Conservation (phyloP, 495 filamentous ascomycete species). For the Xylaria flabelliformis region DNA sequence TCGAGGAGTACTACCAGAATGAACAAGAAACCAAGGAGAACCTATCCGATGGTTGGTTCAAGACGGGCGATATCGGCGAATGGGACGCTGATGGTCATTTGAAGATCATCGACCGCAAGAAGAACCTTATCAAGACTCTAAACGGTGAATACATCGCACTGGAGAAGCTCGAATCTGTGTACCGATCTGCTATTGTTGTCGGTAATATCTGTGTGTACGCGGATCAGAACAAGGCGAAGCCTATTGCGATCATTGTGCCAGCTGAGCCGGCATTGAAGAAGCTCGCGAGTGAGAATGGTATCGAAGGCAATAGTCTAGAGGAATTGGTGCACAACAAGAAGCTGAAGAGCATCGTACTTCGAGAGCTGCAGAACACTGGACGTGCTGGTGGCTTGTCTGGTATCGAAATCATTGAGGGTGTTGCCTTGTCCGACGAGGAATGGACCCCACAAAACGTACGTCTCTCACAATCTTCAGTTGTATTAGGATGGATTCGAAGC, state of each 20-base stretch:
- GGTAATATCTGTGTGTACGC: conserved; percentile 97
- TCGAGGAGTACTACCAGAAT: conserved; percentile 78
- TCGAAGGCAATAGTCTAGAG: conserved; percentile 74
- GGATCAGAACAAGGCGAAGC: conserved; percentile 78
- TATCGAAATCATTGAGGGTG: conserved; percentile 92
- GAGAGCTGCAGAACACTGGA: conserved; percentile 79
- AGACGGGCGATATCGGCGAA: conserved; percentile 93
- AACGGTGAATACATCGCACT: conserved; percentile 98
- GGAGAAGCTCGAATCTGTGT: conserved; percentile 97
- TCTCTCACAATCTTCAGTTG: too few species aligned
- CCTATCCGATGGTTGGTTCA: conserved; percentile 90
- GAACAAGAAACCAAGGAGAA: conserved; percentile 81
- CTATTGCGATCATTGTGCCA: conserved; percentile 93
- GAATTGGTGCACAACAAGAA: conserved; percentile 84
- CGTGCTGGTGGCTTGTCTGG: conserved; percentile 76
- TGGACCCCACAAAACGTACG: conserved; percentile 97
- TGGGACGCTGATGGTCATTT: conserved; percentile 83
- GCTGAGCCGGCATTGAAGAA: conserved; percentile 85
- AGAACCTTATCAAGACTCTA: conserved; percentile 95
- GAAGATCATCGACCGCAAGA: conserved; percentile 94
- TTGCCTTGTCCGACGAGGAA: conserved; percentile 92
- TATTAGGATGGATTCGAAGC: conserved; percentile 21
- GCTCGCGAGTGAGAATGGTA: conserved; percentile 73
- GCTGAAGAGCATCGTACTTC: conserved; percentile 76
- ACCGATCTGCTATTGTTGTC: conserved; percentile 83